Conservation (phyloP, 768 basidiomycete species). For the Pleurotus sapidus region DNA sequence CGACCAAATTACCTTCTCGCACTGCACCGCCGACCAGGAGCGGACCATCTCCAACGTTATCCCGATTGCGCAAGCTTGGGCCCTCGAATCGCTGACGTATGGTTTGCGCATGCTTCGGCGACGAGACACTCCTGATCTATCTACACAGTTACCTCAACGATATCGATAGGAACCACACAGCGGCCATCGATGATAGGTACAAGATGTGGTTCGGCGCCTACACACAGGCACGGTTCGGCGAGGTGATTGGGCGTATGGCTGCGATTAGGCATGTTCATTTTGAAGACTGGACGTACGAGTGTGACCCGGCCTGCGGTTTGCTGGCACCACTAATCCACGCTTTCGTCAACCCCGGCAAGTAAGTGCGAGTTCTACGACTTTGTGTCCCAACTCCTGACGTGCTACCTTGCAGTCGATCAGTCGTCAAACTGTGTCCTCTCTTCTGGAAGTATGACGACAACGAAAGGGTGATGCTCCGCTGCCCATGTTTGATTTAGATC, state of each 20-base stretch:
- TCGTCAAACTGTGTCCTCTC: background rate
- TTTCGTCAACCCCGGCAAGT: background rate
- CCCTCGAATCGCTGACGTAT: background rate
- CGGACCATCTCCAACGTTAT: background rate
- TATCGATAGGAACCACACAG: background rate
- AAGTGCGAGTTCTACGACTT: background rate
- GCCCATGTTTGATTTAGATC: background rate
- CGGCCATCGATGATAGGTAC: background rate
- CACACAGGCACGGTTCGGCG: background rate
- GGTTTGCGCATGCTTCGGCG: background rate
- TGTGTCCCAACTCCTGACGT: background rate
- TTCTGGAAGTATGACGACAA: background rate
- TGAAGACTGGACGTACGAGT: background rate
- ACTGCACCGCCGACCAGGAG: background rate
- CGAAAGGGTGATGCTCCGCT: background rate
- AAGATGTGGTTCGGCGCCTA: slow-evolving; percentile 1
- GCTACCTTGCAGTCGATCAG: background rate
- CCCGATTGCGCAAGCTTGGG: background rate
- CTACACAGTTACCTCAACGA: background rate
- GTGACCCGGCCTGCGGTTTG: background rate
- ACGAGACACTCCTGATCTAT: background rate
- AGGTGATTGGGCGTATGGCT: background rate
- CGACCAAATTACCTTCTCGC: too few species aligned
- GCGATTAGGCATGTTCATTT: background rate
- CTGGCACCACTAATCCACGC: background rate